Evolutionary conservation across 768 basidiomycete genomes (phyloP), one percentile per base, ranked within the genome.

Genomic region (Mycena metata): DNA sequence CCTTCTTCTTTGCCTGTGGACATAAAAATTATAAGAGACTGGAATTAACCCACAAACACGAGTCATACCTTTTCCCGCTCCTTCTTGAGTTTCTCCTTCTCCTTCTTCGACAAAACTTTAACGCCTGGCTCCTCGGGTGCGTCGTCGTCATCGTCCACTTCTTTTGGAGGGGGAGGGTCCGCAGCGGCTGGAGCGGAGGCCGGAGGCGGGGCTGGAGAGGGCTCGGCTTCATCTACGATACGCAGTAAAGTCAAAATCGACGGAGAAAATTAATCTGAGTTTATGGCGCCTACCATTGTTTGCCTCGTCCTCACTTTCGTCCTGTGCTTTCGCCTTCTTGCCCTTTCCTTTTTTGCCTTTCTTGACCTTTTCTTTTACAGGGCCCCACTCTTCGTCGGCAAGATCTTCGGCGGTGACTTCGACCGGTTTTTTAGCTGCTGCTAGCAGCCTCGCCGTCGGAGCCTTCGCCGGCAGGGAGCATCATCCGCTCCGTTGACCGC

Each of bases 51-150:
- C n/a, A 43, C 43, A 46, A 45, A 45, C 23, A 65, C 41, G 45
- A 45, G 62, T 49, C 75, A 54, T 41, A 91, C 96, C 91, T 98
- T 98, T 83, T 98, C 96, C 58, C 90, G 89, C 81, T 98, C 96
- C 82, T 98, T 99, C 88, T 99, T 98, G 68, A 97, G 83, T 77
- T 91, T 91, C 78, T 98, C 96, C 82, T 98, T 98, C 85, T 99
- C 95, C 78, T 97, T 98, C 83, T 98, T 98, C 19, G 92, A 91
- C 41, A 98, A 80, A 36, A 97, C 77, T 79, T 91, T 90, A 5
- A 83, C 83, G 16, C 88, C 93, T 55, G 79, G 80, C 57, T 85
- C 90, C 35, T 86, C 88, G 43, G 79, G 86, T n/a, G 83, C 90
- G 9, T 85, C 88, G 24, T 82, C 86, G 23, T 83, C 85, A 15